These are phyloP conservation scores for Phytophthora europaea DNA, from an alignment of 352 stramenopile genomes.

Conservation along the genomic window DNA sequence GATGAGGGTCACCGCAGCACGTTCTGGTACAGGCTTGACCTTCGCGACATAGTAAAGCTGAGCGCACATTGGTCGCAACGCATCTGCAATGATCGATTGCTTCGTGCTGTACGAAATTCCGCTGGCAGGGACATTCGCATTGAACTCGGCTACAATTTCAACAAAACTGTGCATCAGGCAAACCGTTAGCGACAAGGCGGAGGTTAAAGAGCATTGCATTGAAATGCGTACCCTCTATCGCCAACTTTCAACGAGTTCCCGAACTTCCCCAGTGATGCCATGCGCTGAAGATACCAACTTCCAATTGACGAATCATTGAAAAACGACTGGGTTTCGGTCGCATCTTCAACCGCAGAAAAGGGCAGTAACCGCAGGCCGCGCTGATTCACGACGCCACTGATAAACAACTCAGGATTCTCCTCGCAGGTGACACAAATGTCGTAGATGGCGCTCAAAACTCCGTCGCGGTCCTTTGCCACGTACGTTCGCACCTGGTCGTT, in stretches of 20 bases:
- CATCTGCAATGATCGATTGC: conserved; percentile 76
- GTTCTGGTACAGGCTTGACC: conserved; percentile 65
- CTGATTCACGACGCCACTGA: conserved; percentile 75
- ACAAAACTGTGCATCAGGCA: conserved; percentile 61
- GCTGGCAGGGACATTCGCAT: conserved; percentile 89
- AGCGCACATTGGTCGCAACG: conserved; percentile 81
- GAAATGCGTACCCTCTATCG: conserved; percentile 68
- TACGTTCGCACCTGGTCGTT: conserved; percentile 76
- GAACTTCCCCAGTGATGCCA: conserved; percentile 76
- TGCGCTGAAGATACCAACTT: conserved; percentile 81
- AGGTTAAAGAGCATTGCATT: background rate
- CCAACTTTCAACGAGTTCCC: conserved; percentile 58
- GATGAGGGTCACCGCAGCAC: conserved; percentile 76
- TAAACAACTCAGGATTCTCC: conserved; percentile 78
- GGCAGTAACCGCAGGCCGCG: conserved; percentile 75
- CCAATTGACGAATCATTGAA: conserved; percentile 86
- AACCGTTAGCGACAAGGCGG: conserved; percentile 11
- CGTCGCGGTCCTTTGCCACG: conserved; percentile 72
- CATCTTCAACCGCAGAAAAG: conserved; percentile 79
- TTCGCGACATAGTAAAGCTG: conserved; percentile 87
- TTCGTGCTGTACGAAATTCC: conserved; percentile 90
- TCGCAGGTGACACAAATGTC: conserved; percentile 84
- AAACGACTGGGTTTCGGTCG: conserved; percentile 74
- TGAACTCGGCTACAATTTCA: conserved; percentile 90
- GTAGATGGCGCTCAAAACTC: conserved; percentile 79